Conservation (phyloP, 208 protist species). For the Polymyxa betae region DNA sequence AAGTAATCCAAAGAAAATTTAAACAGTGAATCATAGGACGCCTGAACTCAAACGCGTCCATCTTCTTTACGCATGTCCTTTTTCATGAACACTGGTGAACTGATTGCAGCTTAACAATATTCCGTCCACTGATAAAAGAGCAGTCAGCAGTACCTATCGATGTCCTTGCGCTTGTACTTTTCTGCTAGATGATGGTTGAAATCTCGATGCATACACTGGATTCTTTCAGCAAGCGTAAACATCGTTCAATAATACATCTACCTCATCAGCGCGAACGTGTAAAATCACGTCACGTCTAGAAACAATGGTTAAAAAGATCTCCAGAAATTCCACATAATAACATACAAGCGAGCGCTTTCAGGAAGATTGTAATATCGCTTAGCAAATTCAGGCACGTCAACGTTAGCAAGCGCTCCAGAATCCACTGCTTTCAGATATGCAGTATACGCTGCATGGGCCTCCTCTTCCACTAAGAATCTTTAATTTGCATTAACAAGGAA, state of each 20-base stretch:
- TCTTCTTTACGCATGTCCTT: conserved; percentile 9
- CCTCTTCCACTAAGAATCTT: neutral
- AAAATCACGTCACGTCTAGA: neutral
- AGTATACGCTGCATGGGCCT: conserved; percentile 7
- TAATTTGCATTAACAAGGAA: neutral
- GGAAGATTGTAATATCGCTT: conserved; percentile 78
- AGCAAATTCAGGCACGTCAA: conserved; percentile 78
- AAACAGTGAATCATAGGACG: no score
- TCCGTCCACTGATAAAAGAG: neutral
- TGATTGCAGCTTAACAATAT: neutral
- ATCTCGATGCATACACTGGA: conserved; percentile 13
- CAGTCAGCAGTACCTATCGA: neutral
- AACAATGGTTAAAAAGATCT: neutral
- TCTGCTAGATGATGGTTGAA: conserved; percentile 49
- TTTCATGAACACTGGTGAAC: conserved; percentile 2
- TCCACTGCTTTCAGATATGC: conserved; percentile 41
- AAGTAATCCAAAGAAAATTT: no score
- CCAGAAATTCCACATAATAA: neutral
- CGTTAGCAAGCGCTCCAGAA: conserved; percentile 62
- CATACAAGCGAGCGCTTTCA: conserved; percentile 64
- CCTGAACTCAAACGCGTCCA: neutral
- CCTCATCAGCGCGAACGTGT: conserved; percentile 37
- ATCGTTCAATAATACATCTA: neutral
- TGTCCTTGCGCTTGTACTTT: neutral
- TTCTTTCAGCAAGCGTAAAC: neutral